Evolutionary conservation across 1,284 basidiomycete species (phyloP).

Genomic region (Lignosus rhinocerotis): DNA sequence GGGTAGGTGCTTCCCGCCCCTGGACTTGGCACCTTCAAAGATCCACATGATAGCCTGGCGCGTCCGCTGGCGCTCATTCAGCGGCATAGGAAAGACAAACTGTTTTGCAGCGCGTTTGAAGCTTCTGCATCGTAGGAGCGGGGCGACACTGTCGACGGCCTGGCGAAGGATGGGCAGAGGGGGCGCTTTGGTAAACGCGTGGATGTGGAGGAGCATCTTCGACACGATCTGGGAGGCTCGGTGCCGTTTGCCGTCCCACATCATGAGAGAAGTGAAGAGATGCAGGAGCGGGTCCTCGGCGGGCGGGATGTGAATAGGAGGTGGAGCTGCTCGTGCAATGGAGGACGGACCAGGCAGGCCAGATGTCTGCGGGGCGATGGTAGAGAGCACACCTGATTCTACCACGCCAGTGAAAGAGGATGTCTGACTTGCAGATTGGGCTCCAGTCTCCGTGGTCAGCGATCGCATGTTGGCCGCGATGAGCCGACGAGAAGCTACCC

Average conservation of each 20-base stretch:
- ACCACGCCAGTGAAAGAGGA: not conserved
- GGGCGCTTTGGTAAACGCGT: slow-evolving; percentile 70
- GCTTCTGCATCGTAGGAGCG: slow-evolving; percentile 59
- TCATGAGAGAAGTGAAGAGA: slow-evolving; percentile 68
- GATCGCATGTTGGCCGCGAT: slow-evolving; percentile 5
- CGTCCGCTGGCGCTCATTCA: slow-evolving; percentile 79
- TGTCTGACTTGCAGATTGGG: not conserved
- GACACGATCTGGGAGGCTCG: slow-evolving; percentile 61
- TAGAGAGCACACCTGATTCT: not conserved
- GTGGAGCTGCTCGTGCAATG: not conserved
- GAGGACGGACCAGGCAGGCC: not conserved
- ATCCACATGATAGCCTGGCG: slow-evolving; percentile 69
- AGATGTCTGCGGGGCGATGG: not conserved
- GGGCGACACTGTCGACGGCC: slow-evolving; percentile 67
- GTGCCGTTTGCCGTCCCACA: slow-evolving; percentile 69
- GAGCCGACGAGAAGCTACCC: slow-evolving; percentile 10
- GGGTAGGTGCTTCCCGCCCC: slow-evolving; percentile 53
- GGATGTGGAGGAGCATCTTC: slow-evolving; percentile 67
- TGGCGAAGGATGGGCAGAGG: slow-evolving; percentile 78
- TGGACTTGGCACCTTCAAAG: slow-evolving; percentile 54
- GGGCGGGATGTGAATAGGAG: slow-evolving; percentile 59
- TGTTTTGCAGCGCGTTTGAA: slow-evolving; percentile 62
- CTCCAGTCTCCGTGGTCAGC: slow-evolving; percentile 11
- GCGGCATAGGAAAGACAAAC: slow-evolving; percentile 62
- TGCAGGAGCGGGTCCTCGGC: slow-evolving; percentile 75